Base-by-base conservation (phyloP, 2,329 filamentous ascomycete genomes). In the Trichophyton verrucosum region DNA sequence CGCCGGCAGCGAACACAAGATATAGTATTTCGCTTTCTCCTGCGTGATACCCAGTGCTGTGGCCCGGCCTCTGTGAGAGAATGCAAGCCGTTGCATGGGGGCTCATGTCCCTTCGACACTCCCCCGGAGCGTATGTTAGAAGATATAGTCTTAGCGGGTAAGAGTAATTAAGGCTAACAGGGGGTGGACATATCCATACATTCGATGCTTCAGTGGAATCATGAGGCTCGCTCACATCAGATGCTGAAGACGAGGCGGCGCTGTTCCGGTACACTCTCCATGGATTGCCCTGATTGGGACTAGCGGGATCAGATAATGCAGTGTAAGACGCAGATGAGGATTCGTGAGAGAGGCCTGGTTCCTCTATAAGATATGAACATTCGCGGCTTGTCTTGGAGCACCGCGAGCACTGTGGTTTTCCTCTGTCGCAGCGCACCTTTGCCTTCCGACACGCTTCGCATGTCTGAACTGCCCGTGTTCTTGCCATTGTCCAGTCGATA, bases 371-470 rank as follows among this genome's bases (percentile, higher is more conserved):
- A 22, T 53, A 53, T 53, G 24, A 53, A 33, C 92, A 97, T 61
- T 86, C 79, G 57, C 92, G 81, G 68, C 85, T 91, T 59, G 91
- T 94, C 75, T 95, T 96, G 62, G 84, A 83, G 74, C 92, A 96
- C 69, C 96, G 96, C 68, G 87, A 79, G 69, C 83, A 86, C 60
- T 77, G 76, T 8, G 83, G 82, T 62, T 80, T 69, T 3, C 79
- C 86, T 73, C 95, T 90, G 70, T 96, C 91, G 72, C 91, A 96
- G 22, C 49, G 49, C 8, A 53, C 49, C 30, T 53, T 53, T 4
- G 49, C 49, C 15, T 53, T 53, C n/a, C 49, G 49, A 30, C 49
- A 53, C 8, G 49, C 49, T 24, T 53, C 49, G 13, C 49, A 53
- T 9, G 49, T 53, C 11, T 53, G 49, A 13, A 53, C 49, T 15